phyloP scores from a whole-genome alignment of 805 yeast species.

The Wickerhamiella nectarea region DNA sequence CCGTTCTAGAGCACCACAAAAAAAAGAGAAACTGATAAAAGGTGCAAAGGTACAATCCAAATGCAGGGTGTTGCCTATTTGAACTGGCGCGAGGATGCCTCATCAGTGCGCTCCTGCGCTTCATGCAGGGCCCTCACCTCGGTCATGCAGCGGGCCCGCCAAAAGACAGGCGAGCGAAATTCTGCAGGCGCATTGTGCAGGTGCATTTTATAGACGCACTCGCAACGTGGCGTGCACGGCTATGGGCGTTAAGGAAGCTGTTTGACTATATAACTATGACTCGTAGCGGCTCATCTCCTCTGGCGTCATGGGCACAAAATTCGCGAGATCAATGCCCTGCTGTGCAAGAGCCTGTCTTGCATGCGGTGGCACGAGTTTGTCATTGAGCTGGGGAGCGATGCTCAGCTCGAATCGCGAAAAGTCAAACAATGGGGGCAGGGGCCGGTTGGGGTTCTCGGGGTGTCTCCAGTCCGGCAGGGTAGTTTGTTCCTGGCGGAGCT shows the following conservation, averaged over 20 bases:
- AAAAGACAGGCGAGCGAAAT: too few species aligned
- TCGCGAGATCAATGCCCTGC: slow-evolving; percentile 34
- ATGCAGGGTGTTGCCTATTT: too few species aligned
- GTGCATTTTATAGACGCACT: too few species aligned
- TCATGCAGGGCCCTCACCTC: too few species aligned
- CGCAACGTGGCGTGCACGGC: too few species aligned
- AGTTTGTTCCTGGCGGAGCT: slow-evolving; percentile 46
- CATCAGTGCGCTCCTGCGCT: too few species aligned
- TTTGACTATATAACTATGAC: not conserved
- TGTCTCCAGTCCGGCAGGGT: slow-evolving; percentile 33
- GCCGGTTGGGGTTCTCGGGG: slow-evolving; percentile 60
- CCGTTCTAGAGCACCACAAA: not conserved
- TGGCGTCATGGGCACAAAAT: slow-evolving; percentile 41
- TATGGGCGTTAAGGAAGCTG: too few species aligned
- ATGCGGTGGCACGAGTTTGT: slow-evolving; percentile 28
- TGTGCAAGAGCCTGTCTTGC: slow-evolving; percentile 31
- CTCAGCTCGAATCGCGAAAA: slow-evolving; percentile 54
- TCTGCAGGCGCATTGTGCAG: too few species aligned
- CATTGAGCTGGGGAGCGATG: slow-evolving; percentile 30
- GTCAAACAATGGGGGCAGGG: slow-evolving; percentile 63
- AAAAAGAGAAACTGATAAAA: too few species aligned
- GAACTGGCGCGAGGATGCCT: too few species aligned
- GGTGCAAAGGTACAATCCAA: too few species aligned
- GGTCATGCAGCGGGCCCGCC: too few species aligned
- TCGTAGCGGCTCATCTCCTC: slow-evolving; percentile 16